phyloP scores from a whole-genome alignment of 1,139 yeast genomes.

The Blastobotrys elegans region DNA sequence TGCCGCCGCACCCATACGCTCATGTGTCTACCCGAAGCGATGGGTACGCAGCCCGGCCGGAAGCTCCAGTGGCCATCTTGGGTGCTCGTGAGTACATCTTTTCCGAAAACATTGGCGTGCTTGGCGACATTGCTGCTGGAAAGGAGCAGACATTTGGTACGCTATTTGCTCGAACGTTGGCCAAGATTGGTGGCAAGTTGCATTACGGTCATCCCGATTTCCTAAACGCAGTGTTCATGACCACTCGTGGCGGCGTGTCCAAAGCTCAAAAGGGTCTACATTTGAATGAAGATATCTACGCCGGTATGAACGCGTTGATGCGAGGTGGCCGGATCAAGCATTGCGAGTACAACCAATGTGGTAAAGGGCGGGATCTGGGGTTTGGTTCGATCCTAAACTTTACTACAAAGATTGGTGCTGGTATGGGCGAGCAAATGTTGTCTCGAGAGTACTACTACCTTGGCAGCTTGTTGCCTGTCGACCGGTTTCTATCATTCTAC shows the following conservation, averaged over 20 bases:
- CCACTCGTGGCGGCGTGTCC: constrained; percentile 85
- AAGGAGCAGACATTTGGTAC: constrained; percentile 94
- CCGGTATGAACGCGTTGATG: constrained; percentile 78
- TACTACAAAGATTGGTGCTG: constrained; percentile 87
- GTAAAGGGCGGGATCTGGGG: constrained; percentile 87
- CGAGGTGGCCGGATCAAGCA: constrained; percentile 87
- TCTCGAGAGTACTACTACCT: constrained; percentile 80
- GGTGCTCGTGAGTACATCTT: constrained; percentile 89
- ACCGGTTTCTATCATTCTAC: constrained; percentile 75
- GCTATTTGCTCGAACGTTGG: constrained; percentile 76
- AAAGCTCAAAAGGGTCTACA: constrained; percentile 86
- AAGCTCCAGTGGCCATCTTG: constrained; percentile 68
- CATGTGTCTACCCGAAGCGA: constrained; percentile 1
- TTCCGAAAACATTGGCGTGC: constrained; percentile 77
- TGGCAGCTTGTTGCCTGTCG: constrained; percentile 75
- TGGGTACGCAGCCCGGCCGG: constrained; percentile 15
- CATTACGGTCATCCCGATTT: constrained; percentile 95
- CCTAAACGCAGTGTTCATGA: constrained; percentile 77
- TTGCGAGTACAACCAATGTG: constrained; percentile 85
- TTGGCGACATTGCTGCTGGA: constrained; percentile 92
- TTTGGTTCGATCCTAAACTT: constrained; percentile 80
- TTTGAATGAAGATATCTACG: constrained; percentile 84
- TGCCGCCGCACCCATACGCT: constrained; percentile 28
- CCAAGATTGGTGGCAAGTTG: constrained; percentile 79
- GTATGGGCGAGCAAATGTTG: constrained; percentile 89